Conservation (phyloP, 83 land plant genomes). For the Diphasiastrum complanatum region DNA sequence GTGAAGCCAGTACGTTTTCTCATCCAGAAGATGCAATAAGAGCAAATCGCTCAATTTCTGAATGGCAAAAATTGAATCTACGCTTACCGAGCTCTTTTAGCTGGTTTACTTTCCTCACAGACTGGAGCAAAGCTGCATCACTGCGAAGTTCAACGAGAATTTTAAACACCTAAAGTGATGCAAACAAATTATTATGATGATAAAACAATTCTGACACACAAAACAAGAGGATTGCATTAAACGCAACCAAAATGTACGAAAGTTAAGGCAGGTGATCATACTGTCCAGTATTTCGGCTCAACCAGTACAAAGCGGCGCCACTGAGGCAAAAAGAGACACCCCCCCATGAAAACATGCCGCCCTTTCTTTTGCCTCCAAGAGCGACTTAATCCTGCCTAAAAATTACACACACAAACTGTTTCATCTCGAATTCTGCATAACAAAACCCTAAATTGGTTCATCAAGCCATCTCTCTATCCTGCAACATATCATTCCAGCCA, state of each 20-base stretch:
- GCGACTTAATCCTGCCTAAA: too few species aligned
- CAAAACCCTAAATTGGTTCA: too few species aligned
- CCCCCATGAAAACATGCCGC: conserved; percentile 71
- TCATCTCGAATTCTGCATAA: too few species aligned
- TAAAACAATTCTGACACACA: neutral
- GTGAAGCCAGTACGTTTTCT: too few species aligned
- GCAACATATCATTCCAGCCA: too few species aligned
- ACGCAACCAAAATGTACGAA: neutral
- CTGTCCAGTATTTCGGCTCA: conserved; percentile 83
- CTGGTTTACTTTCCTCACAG: conserved; percentile 67
- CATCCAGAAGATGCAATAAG: neutral
- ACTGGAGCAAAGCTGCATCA: conserved; percentile 68
- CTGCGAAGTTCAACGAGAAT: conserved; percentile 25
- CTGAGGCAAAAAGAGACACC: conserved; percentile 76
- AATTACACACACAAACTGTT: too few species aligned
- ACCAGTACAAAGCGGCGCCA: conserved; percentile 72
- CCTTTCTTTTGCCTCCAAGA: too few species aligned
- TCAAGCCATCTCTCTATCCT: too few species aligned
- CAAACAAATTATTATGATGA: neutral
- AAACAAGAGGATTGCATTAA: neutral
- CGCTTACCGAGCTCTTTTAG: conserved; percentile 70
- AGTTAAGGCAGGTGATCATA: conserved; percentile 7
- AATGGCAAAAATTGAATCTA: neutral
- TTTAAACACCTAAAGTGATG: conserved; percentile 10
- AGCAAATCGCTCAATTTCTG: neutral